Evolutionary conservation across 805 yeast species (phyloP).

Genomic region (Lipomyces japonicus): DNA sequence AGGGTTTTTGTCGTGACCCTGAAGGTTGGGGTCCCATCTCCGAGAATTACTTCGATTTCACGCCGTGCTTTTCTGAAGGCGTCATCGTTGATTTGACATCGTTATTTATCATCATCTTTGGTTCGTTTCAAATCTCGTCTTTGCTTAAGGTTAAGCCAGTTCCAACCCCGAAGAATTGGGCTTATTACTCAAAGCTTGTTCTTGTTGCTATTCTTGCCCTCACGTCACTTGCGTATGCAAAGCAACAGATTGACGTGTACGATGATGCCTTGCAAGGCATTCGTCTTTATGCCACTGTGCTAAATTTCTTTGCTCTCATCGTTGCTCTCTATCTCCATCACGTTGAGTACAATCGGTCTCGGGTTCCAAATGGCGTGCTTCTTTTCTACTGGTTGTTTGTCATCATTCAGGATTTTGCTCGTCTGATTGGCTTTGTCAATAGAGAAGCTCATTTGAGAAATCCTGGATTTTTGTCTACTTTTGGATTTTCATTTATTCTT

Average conservation of each 20-base stretch:
- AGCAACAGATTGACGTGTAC: conserved; percentile 31
- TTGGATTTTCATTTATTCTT: conserved; percentile 23
- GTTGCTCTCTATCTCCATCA: conserved; percentile 60
- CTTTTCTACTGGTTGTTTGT: conserved; percentile 70
- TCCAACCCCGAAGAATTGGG: conserved; percentile 29
- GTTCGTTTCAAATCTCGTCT: conserved; percentile 32
- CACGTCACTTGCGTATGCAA: conserved; percentile 22
- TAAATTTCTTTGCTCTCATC: conserved; percentile 44
- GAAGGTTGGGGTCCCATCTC: conserved; percentile 42
- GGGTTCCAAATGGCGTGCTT: conserved; percentile 62
- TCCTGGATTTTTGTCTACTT: conserved; percentile 22
- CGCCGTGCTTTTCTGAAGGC: conserved; percentile 43
- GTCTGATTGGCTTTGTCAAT: conserved; percentile 42
- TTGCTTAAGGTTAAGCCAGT: conserved; percentile 30
- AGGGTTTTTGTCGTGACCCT: conserved; percentile 28
- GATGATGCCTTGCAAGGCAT: conserved; percentile 34
- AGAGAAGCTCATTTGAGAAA: conserved; percentile 21
- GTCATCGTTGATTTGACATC: conserved; percentile 35
- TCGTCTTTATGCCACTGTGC: conserved; percentile 39
- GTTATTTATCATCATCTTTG: conserved; percentile 32
- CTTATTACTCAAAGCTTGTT: conserved; percentile 25
- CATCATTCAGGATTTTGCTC: conserved; percentile 44
- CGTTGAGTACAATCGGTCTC: conserved; percentile 64
- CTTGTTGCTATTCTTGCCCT: conserved; percentile 30
- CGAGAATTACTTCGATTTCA: conserved; percentile 30